Percentiles rank a stretch among this genome's conserved stretches.
These are phyloP conservation scores for Calocybe cyanea DNA, from an alignment of 768 basidiomycete genomes.

Conservation along the genomic window DNA sequence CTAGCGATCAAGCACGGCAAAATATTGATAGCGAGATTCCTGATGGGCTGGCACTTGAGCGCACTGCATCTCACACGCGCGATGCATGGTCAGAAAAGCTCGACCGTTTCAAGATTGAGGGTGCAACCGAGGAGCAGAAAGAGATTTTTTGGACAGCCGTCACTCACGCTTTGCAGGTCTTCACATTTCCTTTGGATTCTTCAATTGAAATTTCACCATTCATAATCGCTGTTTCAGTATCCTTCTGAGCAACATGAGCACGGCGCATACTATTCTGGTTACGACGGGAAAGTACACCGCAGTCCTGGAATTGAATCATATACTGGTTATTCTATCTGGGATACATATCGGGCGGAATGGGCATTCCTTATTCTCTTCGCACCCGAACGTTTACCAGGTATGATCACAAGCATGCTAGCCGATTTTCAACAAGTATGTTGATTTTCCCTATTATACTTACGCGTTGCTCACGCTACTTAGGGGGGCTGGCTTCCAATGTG, in stretches of 20 bases:
- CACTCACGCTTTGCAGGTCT: conserved; percentile 58
- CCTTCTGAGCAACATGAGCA: conserved; percentile 73
- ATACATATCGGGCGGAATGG: conserved; percentile 77
- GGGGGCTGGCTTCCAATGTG: conserved; percentile 89
- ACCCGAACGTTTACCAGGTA: conserved; percentile 70
- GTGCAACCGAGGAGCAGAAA: conserved; percentile 44
- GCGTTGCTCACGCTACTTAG: conserved; percentile 23
- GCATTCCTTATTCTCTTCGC: conserved; percentile 75
- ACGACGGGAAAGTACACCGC: conserved; percentile 60
- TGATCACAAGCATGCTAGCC: conserved; percentile 77
- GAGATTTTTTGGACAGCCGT: conserved; percentile 58
- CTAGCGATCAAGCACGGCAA: conserved; percentile 56
- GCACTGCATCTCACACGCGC: conserved; percentile 47
- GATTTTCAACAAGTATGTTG: conserved; percentile 61
- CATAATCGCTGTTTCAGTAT: conserved; percentile 39
- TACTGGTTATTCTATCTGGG: conserved; percentile 81
- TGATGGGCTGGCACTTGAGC: conserved; percentile 41
- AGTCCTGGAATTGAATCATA: conserved; percentile 53
- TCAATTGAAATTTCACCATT: neutral
- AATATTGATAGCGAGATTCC: conserved; percentile 48
- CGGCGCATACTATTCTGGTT: conserved; percentile 71
- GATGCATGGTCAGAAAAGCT: conserved; percentile 57
- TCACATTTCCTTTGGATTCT: neutral
- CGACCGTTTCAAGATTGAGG: conserved; percentile 44
- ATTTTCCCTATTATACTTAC: neutral